Percentiles rank a stretch among this genome's conserved stretches.
Conservation (phyloP, 2,329 filamentous ascomycete species). For the Penicillium palitans region DNA sequence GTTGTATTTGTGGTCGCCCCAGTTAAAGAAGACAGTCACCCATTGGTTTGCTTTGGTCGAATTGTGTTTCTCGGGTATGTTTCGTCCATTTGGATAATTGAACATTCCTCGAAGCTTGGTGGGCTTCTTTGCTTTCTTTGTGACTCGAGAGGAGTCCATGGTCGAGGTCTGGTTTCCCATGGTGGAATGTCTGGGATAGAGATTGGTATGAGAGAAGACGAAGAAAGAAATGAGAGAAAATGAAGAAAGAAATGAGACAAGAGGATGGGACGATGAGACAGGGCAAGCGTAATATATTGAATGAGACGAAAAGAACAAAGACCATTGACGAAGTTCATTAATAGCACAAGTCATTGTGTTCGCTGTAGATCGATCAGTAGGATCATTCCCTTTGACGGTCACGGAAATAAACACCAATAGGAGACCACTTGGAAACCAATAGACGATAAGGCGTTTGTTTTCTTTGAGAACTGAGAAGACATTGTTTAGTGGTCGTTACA, state of each 20-base stretch:
- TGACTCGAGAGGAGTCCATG: neutral
- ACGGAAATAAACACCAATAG: neutral
- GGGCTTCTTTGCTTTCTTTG: neutral
- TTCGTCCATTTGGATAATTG: neutral
- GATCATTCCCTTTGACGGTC: neutral
- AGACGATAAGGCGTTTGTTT: neutral
- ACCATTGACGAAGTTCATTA: neutral
- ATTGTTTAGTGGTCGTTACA: neutral
- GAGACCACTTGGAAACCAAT: too few species aligned
- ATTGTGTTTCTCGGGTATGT: neutral
- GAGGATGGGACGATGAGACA: neutral
- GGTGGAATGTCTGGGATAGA: too few species aligned
- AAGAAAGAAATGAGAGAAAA: neutral
- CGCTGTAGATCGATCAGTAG: neutral
- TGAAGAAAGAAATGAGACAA: neutral
- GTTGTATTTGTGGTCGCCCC: neutral
- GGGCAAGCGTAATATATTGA: neutral
- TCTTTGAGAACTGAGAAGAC: neutral
- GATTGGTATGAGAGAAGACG: neutral
- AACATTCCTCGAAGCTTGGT: neutral
- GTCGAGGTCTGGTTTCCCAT: neutral
- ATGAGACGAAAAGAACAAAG: neutral
- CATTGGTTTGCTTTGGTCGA: neutral
- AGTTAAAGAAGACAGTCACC: slow-evolving; percentile 10
- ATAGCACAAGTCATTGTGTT: neutral